Base-by-base conservation (phyloP, 768 basidiomycete species). In the Suillus spraguei region DNA sequence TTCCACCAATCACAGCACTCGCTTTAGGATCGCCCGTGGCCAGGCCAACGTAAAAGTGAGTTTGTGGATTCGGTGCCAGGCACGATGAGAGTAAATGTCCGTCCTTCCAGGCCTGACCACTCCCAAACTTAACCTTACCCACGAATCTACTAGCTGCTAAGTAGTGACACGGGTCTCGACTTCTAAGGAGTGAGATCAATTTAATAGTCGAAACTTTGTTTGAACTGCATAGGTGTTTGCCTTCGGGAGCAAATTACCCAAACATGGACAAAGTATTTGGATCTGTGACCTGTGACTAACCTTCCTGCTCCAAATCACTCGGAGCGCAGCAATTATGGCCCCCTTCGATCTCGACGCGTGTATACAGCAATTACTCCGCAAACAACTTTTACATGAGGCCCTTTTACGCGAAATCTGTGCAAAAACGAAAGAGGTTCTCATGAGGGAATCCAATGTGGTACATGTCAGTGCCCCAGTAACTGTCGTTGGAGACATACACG, bases 401-500 rank as follows among this genome's bases (percentile, higher is more conserved):
- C 83, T 99, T 33, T 77, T 99, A 50, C 90, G 95, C 59, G 97
- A 99, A 82, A 98, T 99, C 85, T 99, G 97, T 83, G 97, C 97
- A 73, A 99, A 99, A 80, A 97, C 97, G 17, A 99, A 99, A 75
- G 97, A 99, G 74, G 94, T 99, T 0, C 88, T 99, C 63, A 99
- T 99, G 97, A 83, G 95, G 65, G 97, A 99, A 80, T 95, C 92
- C 64, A 99, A 99, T 72, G 97, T 99, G 63, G 95, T 99, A 8
- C 97, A 99, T 72, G 91, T 99, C 68, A 91, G 88, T 66, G 92
- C 97, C 5, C 97, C 97, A 22, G 95, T 99, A 41, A 99, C 97
- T 1, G 97, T 99, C 35, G 97, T 99, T 44, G 97, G 97, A 59
- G 97, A 99, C 75, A 99, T 99, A 56, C 97, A 99, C 75, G 97